phyloP scores from a whole-genome alignment of 1,284 basidiomycete species.

The Termitomyces sp. region DNA sequence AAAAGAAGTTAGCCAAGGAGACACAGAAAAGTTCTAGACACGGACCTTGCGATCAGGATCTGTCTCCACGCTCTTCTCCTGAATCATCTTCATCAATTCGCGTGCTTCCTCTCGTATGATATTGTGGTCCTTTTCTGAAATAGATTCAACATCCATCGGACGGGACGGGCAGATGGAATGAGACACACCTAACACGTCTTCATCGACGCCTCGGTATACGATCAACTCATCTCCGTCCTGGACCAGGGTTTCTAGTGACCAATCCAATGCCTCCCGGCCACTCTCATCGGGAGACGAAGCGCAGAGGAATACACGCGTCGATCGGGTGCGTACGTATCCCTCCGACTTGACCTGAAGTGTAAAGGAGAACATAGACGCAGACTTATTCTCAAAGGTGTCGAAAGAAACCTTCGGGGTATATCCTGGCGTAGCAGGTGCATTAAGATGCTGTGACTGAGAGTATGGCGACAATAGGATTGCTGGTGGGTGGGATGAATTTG shows the following conservation, averaged over 20 bases:
- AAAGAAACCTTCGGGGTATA: conserved; percentile 83
- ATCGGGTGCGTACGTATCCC: conserved; percentile 73
- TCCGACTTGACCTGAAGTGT: conserved; percentile 80
- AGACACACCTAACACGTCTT: conserved; percentile 68
- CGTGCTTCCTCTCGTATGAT: conserved; percentile 85
- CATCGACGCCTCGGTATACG: conserved; percentile 86
- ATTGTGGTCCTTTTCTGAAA: conserved; percentile 74
- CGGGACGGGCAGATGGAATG: neutral
- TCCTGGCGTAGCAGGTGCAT: conserved; percentile 31
- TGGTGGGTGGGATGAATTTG: neutral
- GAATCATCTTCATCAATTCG: conserved; percentile 75
- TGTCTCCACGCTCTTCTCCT: conserved; percentile 77
- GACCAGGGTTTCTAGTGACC: conserved; percentile 81
- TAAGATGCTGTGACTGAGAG: conserved; percentile 17
- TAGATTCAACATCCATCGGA: conserved; percentile 1
- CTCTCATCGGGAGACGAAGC: conserved; percentile 88
- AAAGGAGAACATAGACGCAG: conserved; percentile 68
- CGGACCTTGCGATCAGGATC: conserved; percentile 73
- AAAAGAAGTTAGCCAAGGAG: neutral
- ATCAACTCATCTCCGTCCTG: conserved; percentile 95
- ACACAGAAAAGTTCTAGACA: conserved; percentile 1
- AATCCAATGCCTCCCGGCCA: conserved; percentile 81
- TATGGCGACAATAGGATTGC: conserved; percentile 11
- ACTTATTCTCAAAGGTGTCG: conserved; percentile 76
- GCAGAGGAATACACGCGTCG: conserved; percentile 88